Conservation (phyloP, 805 yeast species). For the Wickerhamia fluorescens region DNA sequence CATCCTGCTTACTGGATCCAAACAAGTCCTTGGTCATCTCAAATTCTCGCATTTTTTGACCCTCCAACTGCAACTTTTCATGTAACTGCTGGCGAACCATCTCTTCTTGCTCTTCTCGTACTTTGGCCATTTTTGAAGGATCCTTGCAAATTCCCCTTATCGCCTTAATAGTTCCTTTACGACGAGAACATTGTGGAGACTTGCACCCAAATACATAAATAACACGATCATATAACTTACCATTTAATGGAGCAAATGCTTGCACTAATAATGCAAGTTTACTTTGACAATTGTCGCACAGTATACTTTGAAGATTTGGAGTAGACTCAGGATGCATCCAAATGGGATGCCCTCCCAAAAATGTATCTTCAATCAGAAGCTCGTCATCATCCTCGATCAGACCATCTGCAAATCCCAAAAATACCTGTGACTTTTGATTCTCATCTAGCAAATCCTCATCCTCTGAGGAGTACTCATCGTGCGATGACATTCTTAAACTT, state of each 20-base stretch:
- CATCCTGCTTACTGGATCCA: constrained; percentile 5
- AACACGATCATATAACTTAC: constrained; percentile 68
- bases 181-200: constrained; percentile 52
- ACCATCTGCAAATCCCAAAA: constrained; percentile 60
- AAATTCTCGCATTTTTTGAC: constrained; percentile 32
- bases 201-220: constrained; percentile 78
- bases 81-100: constrained; percentile 27
- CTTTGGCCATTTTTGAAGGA: constrained; percentile 36
- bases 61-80: constrained; percentile 35
- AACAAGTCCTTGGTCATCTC: constrained; percentile 32
- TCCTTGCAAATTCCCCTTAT: constrained; percentile 70
- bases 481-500: constrained; percentile 32
- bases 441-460: constrained; percentile 34
- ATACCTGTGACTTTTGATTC: constrained; percentile 33
- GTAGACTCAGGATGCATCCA: constrained; percentile 60
- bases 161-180: constrained; percentile 65
- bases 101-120: constrained; percentile 29
- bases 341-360: constrained; percentile 66
- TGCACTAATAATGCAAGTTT: constrained; percentile 67
- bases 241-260: constrained; percentile 72
- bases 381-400: constrained; percentile 33
- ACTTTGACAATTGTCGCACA: constrained; percentile 61
- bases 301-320: constrained; percentile 46
- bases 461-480: constrained; percentile 48
- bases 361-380: constrained; percentile 54